Evolutionary conservation across 2,329 filamentous ascomycete species (phyloP).

Genomic region (Nigrospora osmanthi): DNA sequence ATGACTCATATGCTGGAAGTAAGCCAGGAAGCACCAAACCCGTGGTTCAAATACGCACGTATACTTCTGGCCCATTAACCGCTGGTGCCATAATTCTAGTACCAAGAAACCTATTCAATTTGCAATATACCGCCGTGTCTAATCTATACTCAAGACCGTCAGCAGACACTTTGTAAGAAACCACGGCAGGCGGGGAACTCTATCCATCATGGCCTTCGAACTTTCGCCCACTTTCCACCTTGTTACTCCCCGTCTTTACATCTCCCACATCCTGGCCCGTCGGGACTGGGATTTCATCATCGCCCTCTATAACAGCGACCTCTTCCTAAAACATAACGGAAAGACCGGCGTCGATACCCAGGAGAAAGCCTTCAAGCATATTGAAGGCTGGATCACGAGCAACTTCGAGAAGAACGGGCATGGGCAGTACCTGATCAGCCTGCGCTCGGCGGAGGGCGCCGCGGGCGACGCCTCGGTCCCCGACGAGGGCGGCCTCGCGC

Average conservation of each 20-base stretch:
- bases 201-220: background rate
- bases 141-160: no score
- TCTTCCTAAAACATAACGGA: background rate
- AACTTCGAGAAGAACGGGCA: background rate
- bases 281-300: background rate
- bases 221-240: background rate
- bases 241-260: background rate
- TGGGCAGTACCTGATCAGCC: background rate
- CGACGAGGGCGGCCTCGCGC: background rate
- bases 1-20: no score
- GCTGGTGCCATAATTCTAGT: no score
- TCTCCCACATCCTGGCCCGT: background rate
- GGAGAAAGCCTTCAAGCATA: background rate
- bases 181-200: background rate
- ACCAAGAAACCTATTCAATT: no score
- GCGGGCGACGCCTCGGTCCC: no score
- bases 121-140: no score
- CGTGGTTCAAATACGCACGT: no score
- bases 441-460: background rate
- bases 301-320: constrained; percentile 1
- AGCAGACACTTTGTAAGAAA: no score
- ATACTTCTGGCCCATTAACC: no score
- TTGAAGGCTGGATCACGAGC: constrained; percentile 1
- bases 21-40: no score
- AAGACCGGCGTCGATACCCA: background rate